Evolutionary conservation across 2,329 filamentous ascomycete genomes (phyloP).

Genomic region (Sporothrix euskadiensis): DNA sequence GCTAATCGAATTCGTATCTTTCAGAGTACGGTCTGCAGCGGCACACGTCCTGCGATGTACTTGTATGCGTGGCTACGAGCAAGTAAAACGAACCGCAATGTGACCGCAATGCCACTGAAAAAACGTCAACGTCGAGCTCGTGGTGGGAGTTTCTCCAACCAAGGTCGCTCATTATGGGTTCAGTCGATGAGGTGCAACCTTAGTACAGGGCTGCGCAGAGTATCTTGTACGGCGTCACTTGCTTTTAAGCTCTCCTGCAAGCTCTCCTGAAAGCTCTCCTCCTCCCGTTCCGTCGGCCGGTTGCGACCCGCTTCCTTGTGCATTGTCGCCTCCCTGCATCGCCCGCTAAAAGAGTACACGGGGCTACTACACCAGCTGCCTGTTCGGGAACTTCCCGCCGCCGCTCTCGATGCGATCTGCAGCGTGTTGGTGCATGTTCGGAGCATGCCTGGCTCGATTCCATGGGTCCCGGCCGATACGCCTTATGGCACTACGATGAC

Average conservation of each 20-base stretch:
- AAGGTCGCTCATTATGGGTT: background rate
- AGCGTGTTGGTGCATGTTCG: background rate
- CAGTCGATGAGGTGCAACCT: background rate
- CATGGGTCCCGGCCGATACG: background rate
- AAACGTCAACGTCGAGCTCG: background rate
- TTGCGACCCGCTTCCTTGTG: background rate
- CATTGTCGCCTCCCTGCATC: background rate
- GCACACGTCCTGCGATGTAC: background rate
- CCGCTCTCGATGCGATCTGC: background rate
- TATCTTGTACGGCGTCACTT: background rate
- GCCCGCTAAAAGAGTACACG: background rate
- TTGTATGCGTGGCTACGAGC: background rate
- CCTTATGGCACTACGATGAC: constrained; percentile 9
- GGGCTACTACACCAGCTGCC: background rate
- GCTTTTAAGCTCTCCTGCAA: background rate
- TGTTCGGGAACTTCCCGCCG: constrained; percentile 3
- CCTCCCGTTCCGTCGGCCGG: background rate
- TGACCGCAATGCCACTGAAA: background rate
- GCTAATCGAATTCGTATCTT: background rate
- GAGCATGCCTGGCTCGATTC: background rate
- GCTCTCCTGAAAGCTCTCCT: background rate
- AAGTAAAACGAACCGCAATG: background rate
- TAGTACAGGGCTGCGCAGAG: background rate
- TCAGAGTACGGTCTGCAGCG: background rate
- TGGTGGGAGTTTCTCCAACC: background rate